Percentiles rank a stretch among this genome's conserved stretches.
These are phyloP conservation scores for Colletotrichum caudatum DNA, from an alignment of 2,329 filamentous ascomycete species.

Conservation along the genomic window DNA sequence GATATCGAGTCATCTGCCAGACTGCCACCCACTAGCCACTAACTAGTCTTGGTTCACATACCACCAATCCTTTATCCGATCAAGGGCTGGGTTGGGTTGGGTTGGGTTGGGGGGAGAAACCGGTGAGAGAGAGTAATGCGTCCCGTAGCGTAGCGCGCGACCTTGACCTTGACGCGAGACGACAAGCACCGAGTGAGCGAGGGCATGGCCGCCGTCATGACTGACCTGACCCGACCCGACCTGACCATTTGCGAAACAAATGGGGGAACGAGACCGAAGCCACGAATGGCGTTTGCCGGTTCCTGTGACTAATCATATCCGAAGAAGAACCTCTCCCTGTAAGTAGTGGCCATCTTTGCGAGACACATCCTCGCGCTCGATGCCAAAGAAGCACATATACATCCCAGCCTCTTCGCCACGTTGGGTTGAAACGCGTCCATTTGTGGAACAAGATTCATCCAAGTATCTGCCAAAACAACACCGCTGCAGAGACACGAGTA, in stretches of 20 bases:
- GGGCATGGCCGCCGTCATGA: constrained; percentile 11
- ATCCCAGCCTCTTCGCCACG: constrained; percentile 15
- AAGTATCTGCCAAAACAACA: neutral
- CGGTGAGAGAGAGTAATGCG: neutral
- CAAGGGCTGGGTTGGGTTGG: neutral
- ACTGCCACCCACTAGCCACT: neutral
- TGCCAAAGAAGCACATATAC: constrained; percentile 11
- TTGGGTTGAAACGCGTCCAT: constrained; percentile 34
- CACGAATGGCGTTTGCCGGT: constrained; percentile 1
- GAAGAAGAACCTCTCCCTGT: constrained; percentile 5
- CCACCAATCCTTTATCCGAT: constrained; percentile 11
- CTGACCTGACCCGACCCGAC: too few species aligned
- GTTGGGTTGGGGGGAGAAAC: neutral
- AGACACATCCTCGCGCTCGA: constrained; percentile 6
- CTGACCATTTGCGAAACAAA: constrained; percentile 29
- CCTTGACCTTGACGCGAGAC: constrained; percentile 15
- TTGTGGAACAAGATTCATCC: neutral
- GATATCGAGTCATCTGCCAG: constrained; percentile 18
- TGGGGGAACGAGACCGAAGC: constrained; percentile 20
- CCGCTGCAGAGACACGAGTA: constrained; percentile 36
- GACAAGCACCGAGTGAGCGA: neutral
- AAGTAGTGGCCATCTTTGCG: neutral
- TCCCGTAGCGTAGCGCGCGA: neutral
- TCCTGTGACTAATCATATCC: neutral
- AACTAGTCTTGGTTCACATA: neutral